phyloP scores from a whole-genome alignment of 805 yeast genomes.

The Scheffersomyces coipomensis region DNA sequence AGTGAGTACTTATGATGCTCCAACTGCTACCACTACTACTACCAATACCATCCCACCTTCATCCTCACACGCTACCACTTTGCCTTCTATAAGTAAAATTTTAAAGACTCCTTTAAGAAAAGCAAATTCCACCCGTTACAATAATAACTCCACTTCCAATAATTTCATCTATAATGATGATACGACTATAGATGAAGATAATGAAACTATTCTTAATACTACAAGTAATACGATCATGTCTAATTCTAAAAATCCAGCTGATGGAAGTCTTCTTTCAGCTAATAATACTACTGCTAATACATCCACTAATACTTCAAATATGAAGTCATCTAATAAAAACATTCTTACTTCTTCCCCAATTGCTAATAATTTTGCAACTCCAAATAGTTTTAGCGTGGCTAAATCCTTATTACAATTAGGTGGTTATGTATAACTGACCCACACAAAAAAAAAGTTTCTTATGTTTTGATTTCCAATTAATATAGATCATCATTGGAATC shows the following conservation, averaged over 20 bases:
- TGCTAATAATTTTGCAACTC: slow-evolving; percentile 37
- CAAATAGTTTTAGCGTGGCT: slow-evolving; percentile 45
- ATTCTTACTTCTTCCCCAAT: slow-evolving; percentile 36
- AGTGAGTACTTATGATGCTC: slow-evolving; percentile 3
- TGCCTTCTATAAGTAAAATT: slow-evolving; percentile 43
- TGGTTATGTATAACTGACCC: slow-evolving; percentile 7
- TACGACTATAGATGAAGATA: slow-evolving; percentile 22
- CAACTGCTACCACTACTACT: neutral
- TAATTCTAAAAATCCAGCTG: slow-evolving; percentile 9
- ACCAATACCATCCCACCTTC: slow-evolving; percentile 1
- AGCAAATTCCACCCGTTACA: slow-evolving; percentile 12
- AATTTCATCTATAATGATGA: slow-evolving; percentile 11
- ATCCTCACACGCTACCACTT: slow-evolving; percentile 8
- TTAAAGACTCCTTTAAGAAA: slow-evolving; percentile 43
- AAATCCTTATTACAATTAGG: slow-evolving; percentile 46
- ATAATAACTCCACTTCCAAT: neutral
- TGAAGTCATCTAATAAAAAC: slow-evolving; percentile 9
- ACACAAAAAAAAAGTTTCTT: neutral
- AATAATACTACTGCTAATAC: slow-evolving; percentile 1
- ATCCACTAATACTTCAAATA: slow-evolving; percentile 3
- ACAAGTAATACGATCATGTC: slow-evolving; percentile 12
- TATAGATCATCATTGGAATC: no score
- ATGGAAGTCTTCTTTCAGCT: neutral
- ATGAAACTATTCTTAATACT: slow-evolving; percentile 19
- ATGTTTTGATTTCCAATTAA: no score